phyloP scores from a whole-genome alignment of 1,284 basidiomycete genomes.

The Ceratobasidium papillatum region DNA sequence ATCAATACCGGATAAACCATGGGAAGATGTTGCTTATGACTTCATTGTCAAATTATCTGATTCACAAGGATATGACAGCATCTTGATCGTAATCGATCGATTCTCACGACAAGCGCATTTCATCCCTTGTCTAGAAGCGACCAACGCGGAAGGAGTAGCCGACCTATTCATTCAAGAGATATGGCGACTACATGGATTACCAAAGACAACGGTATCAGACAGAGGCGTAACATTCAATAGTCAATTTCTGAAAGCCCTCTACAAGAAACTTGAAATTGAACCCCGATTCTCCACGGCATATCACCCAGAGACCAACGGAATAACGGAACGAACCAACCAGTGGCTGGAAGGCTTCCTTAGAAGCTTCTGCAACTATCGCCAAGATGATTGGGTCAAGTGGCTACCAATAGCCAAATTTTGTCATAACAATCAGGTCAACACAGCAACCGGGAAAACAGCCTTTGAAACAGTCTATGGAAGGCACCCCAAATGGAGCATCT shows the following conservation, averaged over 20 bases:
- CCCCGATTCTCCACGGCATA: conserved; percentile 48
- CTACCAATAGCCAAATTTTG: conserved; percentile 46
- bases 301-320: conserved; percentile 52
- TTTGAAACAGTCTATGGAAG: too few species aligned
- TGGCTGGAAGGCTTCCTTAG: conserved; percentile 47
- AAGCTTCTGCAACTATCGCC: conserved; percentile 41
- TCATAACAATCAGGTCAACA: conserved; percentile 40
- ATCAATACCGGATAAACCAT: too few species aligned
- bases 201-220: background rate
- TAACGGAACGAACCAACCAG: conserved; percentile 52
- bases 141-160: too few species aligned
- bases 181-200: conserved; percentile 37
- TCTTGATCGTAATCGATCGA: too few species aligned
- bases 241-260: too few species aligned
- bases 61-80: too few species aligned
- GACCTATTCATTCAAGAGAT: too few species aligned
- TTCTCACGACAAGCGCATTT: too few species aligned
- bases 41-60: too few species aligned
- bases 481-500: too few species aligned
- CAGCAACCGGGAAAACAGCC: conserved; percentile 42
- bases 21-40: too few species aligned
- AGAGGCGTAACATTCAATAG: conserved; percentile 45
- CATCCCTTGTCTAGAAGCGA: too few species aligned
- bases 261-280: conserved; percentile 39
- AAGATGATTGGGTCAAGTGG: conserved; percentile 45